Conservation (phyloP, 2,329 filamentous ascomycete species). For the Phyllosticta citrichinensis region DNA sequence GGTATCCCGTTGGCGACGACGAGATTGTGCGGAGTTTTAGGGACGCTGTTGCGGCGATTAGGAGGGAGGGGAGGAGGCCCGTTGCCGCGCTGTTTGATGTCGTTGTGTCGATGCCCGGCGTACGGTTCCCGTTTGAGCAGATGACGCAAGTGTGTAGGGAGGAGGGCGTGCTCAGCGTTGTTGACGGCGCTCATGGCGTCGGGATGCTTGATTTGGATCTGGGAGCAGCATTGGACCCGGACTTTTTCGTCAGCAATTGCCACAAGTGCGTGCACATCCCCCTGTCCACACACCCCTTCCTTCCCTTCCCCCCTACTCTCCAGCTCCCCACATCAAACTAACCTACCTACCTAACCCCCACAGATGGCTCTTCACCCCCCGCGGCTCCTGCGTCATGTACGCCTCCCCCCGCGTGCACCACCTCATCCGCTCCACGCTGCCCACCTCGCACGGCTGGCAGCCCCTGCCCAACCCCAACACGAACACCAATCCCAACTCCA, state of each 20-base stretch:
- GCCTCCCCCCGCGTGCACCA: conserved; percentile 67
- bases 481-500: conserved; percentile 12
- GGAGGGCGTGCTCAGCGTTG: conserved; percentile 57
- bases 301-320: too few relatives aligned
- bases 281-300: background rate
- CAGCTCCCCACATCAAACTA: too few relatives aligned
- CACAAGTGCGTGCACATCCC: conserved; percentile 48
- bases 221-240: conserved; percentile 51
- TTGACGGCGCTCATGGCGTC: conserved; percentile 79
- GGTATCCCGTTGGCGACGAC: conserved; percentile 61
- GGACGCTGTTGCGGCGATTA: conserved; percentile 44
- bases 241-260: conserved; percentile 80
- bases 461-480: conserved; percentile 27
- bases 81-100: conserved; percentile 69
- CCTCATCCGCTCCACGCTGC: conserved; percentile 62
- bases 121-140: conserved; percentile 67
- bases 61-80: conserved; percentile 49
- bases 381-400: conserved; percentile 72
- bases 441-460: conserved; percentile 71
- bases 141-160: conserved; percentile 56
- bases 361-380: conserved; percentile 71
- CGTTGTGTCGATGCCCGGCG: conserved; percentile 67
- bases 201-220: conserved; percentile 71
- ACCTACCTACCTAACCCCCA: background rate
- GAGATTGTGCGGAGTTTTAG: conserved; percentile 54